Conservation (phyloP, 164 flowering plant genomes). For the Houttuynia cordata region DNA sequence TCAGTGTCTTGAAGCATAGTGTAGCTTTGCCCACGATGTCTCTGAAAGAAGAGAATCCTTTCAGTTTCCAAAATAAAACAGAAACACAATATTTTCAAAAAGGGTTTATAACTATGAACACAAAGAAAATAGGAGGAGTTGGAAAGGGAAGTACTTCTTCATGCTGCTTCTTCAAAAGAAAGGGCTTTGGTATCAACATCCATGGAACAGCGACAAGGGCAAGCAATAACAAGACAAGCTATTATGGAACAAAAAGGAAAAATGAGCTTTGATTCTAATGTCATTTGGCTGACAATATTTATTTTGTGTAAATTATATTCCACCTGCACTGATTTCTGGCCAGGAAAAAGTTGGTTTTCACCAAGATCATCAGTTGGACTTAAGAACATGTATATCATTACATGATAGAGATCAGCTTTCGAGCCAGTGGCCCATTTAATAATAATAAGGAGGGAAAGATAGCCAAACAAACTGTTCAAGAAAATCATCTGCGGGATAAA, state of each 20-base stretch:
- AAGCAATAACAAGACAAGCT: conserved; percentile 59
- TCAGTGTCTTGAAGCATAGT: conserved; percentile 45
- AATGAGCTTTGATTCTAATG: conserved; percentile 1
- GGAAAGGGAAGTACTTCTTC: conserved; percentile 32
- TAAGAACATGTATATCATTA: conserved; percentile 96
- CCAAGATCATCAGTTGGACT: conserved; percentile 95
- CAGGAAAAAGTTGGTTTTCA: conserved; percentile 89
- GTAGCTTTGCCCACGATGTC: conserved; percentile 79
- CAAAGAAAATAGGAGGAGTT: not conserved
- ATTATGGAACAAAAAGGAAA: conserved; percentile 10
- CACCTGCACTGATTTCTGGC: conserved; percentile 83
- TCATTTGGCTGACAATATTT: not conserved
- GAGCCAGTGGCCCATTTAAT: conserved; percentile 94
- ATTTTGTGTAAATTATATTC: not conserved
- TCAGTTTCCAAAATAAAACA: not conserved
- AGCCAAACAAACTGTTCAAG: conserved; percentile 84
- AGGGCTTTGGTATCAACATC: conserved; percentile 97
- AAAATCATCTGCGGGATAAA: conserved; percentile 92
- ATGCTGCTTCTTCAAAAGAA: conserved; percentile 78
- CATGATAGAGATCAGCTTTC: conserved; percentile 82
- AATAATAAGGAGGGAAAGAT: conserved; percentile 77
- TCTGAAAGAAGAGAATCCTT: conserved; percentile 33
- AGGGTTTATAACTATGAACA: not conserved
- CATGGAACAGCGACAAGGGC: conserved; percentile 92
- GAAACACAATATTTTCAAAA: not conserved